Base-by-base conservation (phyloP, 129 eudicot genomes). In the carrot (Daucus carota) region DNA sequence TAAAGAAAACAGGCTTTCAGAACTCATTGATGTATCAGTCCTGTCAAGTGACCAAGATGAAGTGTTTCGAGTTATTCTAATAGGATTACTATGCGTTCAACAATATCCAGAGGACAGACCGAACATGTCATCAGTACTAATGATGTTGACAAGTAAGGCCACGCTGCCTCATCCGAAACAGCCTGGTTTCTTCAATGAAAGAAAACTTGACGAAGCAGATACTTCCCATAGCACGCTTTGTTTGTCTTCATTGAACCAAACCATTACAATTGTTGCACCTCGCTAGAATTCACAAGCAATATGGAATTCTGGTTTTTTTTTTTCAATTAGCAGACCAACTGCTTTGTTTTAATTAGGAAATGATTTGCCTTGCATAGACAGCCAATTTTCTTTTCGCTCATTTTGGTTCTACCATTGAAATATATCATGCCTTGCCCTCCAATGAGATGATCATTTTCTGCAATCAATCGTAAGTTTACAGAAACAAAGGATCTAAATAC, bases 31-130 rank as follows among this genome's bases (percentile, higher is more conserved):
- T 74, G 70, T 26, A 34, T 34, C 32, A 29, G 44, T 86, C 63
- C 57, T 75, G 29, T 31, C 79, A 1, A 43, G 72, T 38, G 48
- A 68, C 17, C 48, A 36, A 18, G 36, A 67, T 2, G 85, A 88
- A 82, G 80, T 80, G 17, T 43, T 31, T 16, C 77, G 86, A 46
- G 79, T 79, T 47, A 80, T 83, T 75, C 86, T 76, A 5, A 76
- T 86, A 5, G 90, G 79, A 34, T 81, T 88, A 42, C 43, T 88
- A 65, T 85, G 90, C 44, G 87, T 88, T 46, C 88, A 88, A 60
- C 75, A 83, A 76, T 85, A 82, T 83, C 87, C 87, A 0, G 89
- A 85, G 83, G 87, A 87, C 59, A 81, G 92, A 72, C 89, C 92
- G 22, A 82, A 73, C 66, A 83, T 88, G 86, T 77, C 88, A 15